phyloP scores from a whole-genome alignment of 768 basidiomycete genomes.

The Lactarius deliciosus region DNA sequence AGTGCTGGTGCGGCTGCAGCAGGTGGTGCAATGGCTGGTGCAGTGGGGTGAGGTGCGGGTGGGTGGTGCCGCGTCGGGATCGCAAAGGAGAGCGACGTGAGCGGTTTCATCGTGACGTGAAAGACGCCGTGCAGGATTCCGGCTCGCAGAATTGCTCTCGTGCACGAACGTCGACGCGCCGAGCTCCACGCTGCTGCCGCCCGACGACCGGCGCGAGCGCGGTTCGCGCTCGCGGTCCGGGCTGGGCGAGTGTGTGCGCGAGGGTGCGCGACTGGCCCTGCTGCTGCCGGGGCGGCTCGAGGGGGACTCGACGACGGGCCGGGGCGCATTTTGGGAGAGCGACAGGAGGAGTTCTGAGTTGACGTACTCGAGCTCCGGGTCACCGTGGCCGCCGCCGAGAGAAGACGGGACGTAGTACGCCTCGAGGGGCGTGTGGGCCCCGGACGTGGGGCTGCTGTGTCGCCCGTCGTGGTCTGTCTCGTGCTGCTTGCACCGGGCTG shows the following conservation, averaged over 20 bases:
- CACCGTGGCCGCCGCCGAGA: conserved; percentile 38
- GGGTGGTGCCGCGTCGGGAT: conserved; percentile 32
- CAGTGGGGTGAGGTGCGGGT: background rate
- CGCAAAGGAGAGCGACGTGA: conserved; percentile 49
- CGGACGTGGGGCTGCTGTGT: conserved; percentile 24
- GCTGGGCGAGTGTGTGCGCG: conserved; percentile 47
- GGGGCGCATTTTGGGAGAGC: conserved; percentile 43
- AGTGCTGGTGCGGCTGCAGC: conserved; percentile 8
- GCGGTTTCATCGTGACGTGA: conserved; percentile 62
- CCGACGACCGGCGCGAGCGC: conserved; percentile 32
- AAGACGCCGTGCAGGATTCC: conserved; percentile 52
- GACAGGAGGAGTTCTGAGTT: conserved; percentile 82
- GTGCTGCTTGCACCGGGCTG: conserved; percentile 40
- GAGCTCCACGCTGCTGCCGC: conserved; percentile 8
- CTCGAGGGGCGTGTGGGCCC: conserved; percentile 30
- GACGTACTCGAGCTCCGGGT: conserved; percentile 68
- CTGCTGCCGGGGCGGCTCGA: conserved; percentile 36
- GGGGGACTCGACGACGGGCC: conserved; percentile 34
- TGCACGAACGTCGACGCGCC: conserved; percentile 51
- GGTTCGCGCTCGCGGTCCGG: conserved; percentile 43
- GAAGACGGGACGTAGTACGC: conserved; percentile 34
- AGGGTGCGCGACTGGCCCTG: conserved; percentile 37
- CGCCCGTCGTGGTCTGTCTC: conserved; percentile 23
- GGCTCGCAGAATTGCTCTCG: conserved; percentile 47
- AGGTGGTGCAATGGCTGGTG: background rate